Base-by-base conservation (phyloP, 495 filamentous ascomycete genomes). In the Penicillium herquei region DNA sequence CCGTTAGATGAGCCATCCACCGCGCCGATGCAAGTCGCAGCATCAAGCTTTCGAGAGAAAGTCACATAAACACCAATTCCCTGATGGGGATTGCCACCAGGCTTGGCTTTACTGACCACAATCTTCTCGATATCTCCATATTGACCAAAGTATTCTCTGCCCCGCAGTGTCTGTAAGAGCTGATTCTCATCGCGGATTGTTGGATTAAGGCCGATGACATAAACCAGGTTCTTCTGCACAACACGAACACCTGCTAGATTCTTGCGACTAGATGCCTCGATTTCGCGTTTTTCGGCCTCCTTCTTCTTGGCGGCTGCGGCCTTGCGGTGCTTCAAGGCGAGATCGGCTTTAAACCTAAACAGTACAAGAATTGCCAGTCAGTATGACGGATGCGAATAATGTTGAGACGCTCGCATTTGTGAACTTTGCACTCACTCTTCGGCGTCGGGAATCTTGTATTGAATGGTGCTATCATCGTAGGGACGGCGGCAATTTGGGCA, bases 51-150 rank as follows among this genome's bases (percentile, higher is more conserved):
- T 50, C 82, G 87, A 41, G 91, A 85, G 67, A 96, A 99, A 0
- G 95, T 99, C 35, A 99, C 94, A 65, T 99, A 98, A 48, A 99
- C 91, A 31, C 95, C 95, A 7, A 98, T 89, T 1, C 91, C 91
- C 56, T 91, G 88, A 49, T 81, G 80, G 18, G 85, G 84, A 57
- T 87, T 84, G 12, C 85, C 81, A 52, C 85, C 84, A 10, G 85
- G 83, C 69, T 92, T 93, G 2, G 92, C 85, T 68, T 96, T 98
- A 76, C 92, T 97, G 52, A 99, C 96, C 42, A 96, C 96, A 39
- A 99, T 98, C 66, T 99, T 99, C 60, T 94, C 85, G 58, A 99
- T 99, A 66, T 94, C 93, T 58, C 95, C 95, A 68, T 99, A 99
- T 67, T 98, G 95, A 5, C 95, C 95, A 65, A 99, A 99, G 68